Percentiles rank a stretch among this genome's conserved stretches.
Evolutionary conservation across 2,329 filamentous ascomycete species (phyloP).

Genomic region (Leptographium wingfieldii): DNA sequence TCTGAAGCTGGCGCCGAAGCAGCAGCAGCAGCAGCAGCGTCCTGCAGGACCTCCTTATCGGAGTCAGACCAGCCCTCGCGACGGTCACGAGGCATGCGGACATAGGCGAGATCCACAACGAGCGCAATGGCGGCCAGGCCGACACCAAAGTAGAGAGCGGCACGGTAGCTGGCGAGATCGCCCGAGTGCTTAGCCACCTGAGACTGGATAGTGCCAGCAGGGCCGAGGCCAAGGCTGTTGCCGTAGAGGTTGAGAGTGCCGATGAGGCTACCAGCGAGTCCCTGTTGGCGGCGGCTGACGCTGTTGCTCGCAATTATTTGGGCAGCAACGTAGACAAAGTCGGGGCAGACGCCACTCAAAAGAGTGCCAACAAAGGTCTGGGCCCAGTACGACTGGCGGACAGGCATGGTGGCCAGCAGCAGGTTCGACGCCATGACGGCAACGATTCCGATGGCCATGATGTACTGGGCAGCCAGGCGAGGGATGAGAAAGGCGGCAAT

Average conservation of each 20-base stretch:
- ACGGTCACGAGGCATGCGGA: slow-evolving; percentile 28
- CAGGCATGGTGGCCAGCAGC: slow-evolving; percentile 30
- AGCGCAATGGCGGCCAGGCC: slow-evolving; percentile 22
- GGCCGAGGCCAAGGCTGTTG: slow-evolving; percentile 19
- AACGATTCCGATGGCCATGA: slow-evolving; percentile 29
- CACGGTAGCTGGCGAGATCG: slow-evolving; percentile 21
- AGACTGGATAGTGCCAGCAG: slow-evolving; percentile 22
- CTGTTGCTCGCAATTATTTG: slow-evolving; percentile 42
- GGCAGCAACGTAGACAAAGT: slow-evolving; percentile 36
- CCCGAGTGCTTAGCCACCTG: slow-evolving; percentile 12
- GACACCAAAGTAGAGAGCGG: slow-evolving; percentile 28
- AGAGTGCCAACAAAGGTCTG: slow-evolving; percentile 26
- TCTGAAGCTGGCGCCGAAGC: not conserved
- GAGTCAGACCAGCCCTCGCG: slow-evolving; percentile 18
- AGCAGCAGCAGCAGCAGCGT: not conserved
- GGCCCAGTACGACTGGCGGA: slow-evolving; percentile 31
- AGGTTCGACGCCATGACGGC: slow-evolving; percentile 19
- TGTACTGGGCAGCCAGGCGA: slow-evolving; percentile 31
- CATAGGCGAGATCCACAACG: slow-evolving; percentile 23
- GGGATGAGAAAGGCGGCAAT: slow-evolving; percentile 33
- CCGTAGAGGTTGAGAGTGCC: slow-evolving; percentile 25
- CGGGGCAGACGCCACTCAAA: slow-evolving; percentile 26
- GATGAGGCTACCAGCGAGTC: slow-evolving; percentile 35
- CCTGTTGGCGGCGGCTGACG: slow-evolving; percentile 33
- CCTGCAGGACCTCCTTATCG: not conserved